Evolutionary conservation across 768 basidiomycete genomes (phyloP), one percentile per base, ranked within the genome.

Genomic region (Amylocystis lapponica): DNA sequence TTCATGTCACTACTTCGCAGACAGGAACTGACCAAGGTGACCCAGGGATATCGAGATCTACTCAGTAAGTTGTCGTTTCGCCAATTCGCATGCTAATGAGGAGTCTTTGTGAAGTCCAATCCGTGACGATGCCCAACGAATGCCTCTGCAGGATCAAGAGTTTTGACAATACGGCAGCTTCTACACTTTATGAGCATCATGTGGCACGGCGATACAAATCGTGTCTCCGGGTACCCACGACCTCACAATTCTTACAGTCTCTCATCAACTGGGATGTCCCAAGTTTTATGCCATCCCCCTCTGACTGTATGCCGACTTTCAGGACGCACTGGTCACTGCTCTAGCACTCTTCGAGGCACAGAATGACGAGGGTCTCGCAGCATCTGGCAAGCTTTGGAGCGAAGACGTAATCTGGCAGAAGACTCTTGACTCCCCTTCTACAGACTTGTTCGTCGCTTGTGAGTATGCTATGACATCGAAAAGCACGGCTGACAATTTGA

Each of bases 391-490:
- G 19, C 29, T 36, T 3, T 50, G 50, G 42, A 55, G 65, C 29
- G 61, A 62, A 14, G 65, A 69, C 17, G 49, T 50, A 13, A 36
- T 77, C 27, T 74, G 70, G 72, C 51, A 45, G 29, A 38, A 74
- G 3, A 61, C 61, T 4, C 44, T 65, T 38, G 50, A 56, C 7
- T 44, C 49, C 1, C 49, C 53, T 27, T 47, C 55, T 17, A 50
- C 48, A 12, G 56, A 72, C 36, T 64, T 78, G 14, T 51, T 61
- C 26, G 50, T 68, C 8, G 67, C 67, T 4, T 68, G 76, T 79
- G 43, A 64, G 73, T 53, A 9, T 16, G n/a, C 10, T 27, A n/a
- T n/a, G n/a, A n/a, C n/a, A n/a, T n/a, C n/a, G n/a, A n/a, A n/a
- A n/a, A n/a, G n/a, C n/a, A n/a, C n/a, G n/a, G n/a, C n/a, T n/a